Evolutionary conservation across 257 asterid genomes (phyloP).

Genomic region (Jasminum sambac): DNA sequence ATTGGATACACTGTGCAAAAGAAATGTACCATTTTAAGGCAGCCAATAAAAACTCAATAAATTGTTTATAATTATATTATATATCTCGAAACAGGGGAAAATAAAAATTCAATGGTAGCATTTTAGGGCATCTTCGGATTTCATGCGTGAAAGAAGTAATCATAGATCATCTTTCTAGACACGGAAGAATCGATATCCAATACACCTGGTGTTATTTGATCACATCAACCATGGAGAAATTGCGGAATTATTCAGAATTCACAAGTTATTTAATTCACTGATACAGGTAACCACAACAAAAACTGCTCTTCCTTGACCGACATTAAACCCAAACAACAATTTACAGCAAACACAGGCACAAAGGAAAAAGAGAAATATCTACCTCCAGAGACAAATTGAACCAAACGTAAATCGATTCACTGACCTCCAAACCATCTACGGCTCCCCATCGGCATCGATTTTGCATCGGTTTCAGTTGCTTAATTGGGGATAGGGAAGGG

Average conservation of each 20-base stretch:
- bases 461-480: not conserved
- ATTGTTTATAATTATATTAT: too few species aligned
- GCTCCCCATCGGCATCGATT: not conserved
- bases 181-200: not conserved
- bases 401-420: not conserved
- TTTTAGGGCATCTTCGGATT: not conserved
- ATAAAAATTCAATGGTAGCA: not conserved
- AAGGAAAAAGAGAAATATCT: not conserved
- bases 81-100: not conserved
- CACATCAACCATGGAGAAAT: not conserved
- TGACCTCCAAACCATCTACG: not conserved
- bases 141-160: not conserved
- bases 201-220: not conserved
- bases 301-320: too few species aligned
- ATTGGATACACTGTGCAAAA: too few species aligned
- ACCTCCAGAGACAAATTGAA: not conserved
- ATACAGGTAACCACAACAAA: not conserved
- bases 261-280: not conserved
- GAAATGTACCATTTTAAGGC: too few species aligned
- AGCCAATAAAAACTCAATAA: too few species aligned
- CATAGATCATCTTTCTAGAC: not conserved
- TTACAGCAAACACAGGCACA: not conserved
- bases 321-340: too few species aligned
- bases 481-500: not conserved
- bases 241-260: not conserved